Evolutionary conservation across 2,329 filamentous ascomycete species (phyloP).

Genomic region (Juglanconis oblonga): DNA sequence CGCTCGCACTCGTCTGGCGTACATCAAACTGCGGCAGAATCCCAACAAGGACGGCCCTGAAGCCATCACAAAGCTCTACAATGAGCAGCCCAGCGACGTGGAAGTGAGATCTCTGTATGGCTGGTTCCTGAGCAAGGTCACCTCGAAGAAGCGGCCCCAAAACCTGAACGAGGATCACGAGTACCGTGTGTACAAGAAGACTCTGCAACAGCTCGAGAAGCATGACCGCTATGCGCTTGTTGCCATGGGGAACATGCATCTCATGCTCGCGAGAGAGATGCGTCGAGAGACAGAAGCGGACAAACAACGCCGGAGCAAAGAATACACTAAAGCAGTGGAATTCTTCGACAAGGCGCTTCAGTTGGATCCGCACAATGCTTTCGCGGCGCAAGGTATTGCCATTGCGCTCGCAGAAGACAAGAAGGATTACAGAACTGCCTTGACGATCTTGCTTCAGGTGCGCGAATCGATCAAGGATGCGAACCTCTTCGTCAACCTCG

Average conservation of each 20-base stretch:
- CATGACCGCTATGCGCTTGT: slow-evolving; percentile 96
- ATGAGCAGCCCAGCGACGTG: slow-evolving; percentile 78
- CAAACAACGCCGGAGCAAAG: slow-evolving; percentile 83
- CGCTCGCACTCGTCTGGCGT: slow-evolving; percentile 82
- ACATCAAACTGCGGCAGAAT: slow-evolving; percentile 78
- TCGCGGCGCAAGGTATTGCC: slow-evolving; percentile 91
- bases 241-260: slow-evolving; percentile 92
- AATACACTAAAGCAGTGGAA: slow-evolving; percentile 89
- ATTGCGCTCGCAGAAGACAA: slow-evolving; percentile 94
- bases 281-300: slow-evolving; percentile 84
- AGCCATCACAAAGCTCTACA: slow-evolving; percentile 79
- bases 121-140: slow-evolving; percentile 84
- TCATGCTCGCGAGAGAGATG: slow-evolving; percentile 90
- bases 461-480: slow-evolving; percentile 86
- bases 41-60: slow-evolving; percentile 85
- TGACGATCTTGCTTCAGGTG: slow-evolving; percentile 86
- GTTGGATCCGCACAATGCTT: slow-evolving; percentile 91
- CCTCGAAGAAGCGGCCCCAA: slow-evolving; percentile 73
- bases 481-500: slow-evolving; percentile 87
- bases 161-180: slow-evolving; percentile 89
- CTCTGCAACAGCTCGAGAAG: slow-evolving; percentile 90
- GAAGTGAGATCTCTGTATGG: slow-evolving; percentile 92
- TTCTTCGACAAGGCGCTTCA: slow-evolving; percentile 98
- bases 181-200: slow-evolving; percentile 94
- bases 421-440: slow-evolving; percentile 78